Evolutionary conservation across 768 basidiomycete species (phyloP).

Genomic region (Russula sp.): DNA sequence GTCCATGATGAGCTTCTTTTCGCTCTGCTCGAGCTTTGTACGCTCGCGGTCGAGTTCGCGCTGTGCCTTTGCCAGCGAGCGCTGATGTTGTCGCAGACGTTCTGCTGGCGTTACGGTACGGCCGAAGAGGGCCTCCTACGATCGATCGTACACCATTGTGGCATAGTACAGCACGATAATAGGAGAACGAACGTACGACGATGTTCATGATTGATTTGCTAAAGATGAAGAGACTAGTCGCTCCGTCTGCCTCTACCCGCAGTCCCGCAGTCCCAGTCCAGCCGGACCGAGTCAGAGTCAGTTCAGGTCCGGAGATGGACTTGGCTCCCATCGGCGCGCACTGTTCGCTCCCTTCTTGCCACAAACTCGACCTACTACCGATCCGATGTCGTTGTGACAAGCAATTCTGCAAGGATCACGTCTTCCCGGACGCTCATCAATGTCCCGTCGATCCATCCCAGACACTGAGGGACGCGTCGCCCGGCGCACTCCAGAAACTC

Average conservation of each 20-base stretch:
- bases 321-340: conserved; percentile 53
- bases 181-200: conserved; percentile 43
- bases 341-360: conserved; percentile 56
- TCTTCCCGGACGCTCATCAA: conserved; percentile 49
- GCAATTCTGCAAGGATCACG: conserved; percentile 59
- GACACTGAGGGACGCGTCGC: not conserved
- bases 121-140: conserved; percentile 93
- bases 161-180: not conserved
- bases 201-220: conserved; percentile 59
- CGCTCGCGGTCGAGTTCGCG: conserved; percentile 97
- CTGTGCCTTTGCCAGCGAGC: conserved; percentile 92
- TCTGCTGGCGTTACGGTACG: conserved; percentile 93
- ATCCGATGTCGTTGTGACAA: conserved; percentile 55
- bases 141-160: not conserved
- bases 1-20: conserved; percentile 93
- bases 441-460: conserved; percentile 34
- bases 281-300: not conserved
- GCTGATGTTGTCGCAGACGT: conserved; percentile 93
- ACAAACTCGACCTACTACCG: conserved; percentile 68
- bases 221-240: no score
- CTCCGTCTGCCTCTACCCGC: no score
- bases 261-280: not conserved
- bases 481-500: conserved; percentile 27
- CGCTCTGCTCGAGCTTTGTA: conserved; percentile 86
- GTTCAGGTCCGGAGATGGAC: conserved; percentile 27